These are phyloP conservation scores for Haberlea rhodopensis DNA, from an alignment of 257 asterid species.

Conservation along the genomic window DNA sequence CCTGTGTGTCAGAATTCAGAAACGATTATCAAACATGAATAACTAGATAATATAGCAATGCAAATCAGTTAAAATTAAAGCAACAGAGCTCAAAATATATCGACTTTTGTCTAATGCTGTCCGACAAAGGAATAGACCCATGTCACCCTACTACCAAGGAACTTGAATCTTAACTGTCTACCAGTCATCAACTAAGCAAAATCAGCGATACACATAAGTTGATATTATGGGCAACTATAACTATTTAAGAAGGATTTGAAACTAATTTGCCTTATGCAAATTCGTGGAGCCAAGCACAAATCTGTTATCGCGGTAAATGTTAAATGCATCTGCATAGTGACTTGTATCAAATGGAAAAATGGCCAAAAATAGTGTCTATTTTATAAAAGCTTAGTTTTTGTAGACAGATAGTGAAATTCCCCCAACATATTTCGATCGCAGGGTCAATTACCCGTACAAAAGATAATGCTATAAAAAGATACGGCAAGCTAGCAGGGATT, in stretches of 20 bases:
- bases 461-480: slow-evolving; percentile 11
- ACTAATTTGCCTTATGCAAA: slow-evolving; percentile 1
- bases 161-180: slow-evolving; percentile 17
- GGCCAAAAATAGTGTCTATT: background rate
- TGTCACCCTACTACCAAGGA: slow-evolving; percentile 17
- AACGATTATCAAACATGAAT: slow-evolving; percentile 18
- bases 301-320: background rate
- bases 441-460: no score
- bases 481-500: background rate
- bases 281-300: slow-evolving; percentile 10
- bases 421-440: slow-evolving; percentile 20
- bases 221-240: slow-evolving; percentile 19
- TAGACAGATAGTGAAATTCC: slow-evolving; percentile 17
- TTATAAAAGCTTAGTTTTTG: background rate
- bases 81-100: slow-evolving; percentile 1
- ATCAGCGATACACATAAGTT: slow-evolving; percentile 10
- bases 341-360: background rate
- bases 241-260: background rate
- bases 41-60: slow-evolving; percentile 15
- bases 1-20: slow-evolving; percentile 45
- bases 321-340: background rate
- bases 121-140: slow-evolving; percentile 9
- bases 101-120: background rate
- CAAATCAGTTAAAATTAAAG: slow-evolving; percentile 14
- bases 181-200: slow-evolving; percentile 20